A percentile compares a stretch with the other conserved stretches of the same genome.
These are phyloP conservation scores for Candolleomyces efflorescens DNA, from an alignment of 768 basidiomycete species.

Conservation along the genomic window DNA sequence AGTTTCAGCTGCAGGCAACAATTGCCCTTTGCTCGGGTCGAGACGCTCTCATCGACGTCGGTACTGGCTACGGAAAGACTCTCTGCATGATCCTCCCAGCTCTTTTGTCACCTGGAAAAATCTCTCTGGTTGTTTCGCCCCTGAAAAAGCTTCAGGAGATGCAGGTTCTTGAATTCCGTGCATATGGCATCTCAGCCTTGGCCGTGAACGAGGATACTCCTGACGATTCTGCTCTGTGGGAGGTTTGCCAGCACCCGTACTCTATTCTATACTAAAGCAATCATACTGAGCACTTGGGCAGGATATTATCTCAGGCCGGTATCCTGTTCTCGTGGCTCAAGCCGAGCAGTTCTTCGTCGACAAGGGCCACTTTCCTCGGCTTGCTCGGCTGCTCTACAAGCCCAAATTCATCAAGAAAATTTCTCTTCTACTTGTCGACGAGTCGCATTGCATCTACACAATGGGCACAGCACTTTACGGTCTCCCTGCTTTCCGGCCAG, in stretches of 20 bases:
- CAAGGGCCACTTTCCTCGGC: constrained; percentile 11
- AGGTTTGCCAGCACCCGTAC: constrained; percentile 6
- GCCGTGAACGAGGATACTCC: constrained; percentile 21
- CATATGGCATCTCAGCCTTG: constrained; percentile 15
- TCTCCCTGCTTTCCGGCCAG: constrained; percentile 10
- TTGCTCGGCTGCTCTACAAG: neutral
- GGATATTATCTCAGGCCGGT: constrained; percentile 10
- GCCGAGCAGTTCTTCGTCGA: constrained; percentile 7
- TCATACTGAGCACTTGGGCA: neutral
- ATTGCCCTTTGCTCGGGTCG: neutral
- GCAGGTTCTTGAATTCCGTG: constrained; percentile 11
- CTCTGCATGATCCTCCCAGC: constrained; percentile 15
- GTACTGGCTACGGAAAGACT: constrained; percentile 23
- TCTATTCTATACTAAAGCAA: neutral
- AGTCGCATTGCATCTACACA: constrained; percentile 16
- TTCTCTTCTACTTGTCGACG: constrained; percentile 12
- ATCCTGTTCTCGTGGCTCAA: constrained; percentile 4
- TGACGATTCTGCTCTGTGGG: constrained; percentile 12
- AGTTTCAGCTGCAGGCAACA: neutral
- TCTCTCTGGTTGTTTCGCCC: neutral
- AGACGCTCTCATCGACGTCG: constrained; percentile 17
- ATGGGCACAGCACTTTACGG: constrained; percentile 10
- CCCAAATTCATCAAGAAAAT: constrained; percentile 7
- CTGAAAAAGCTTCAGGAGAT: neutral
- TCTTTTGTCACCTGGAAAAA: neutral